A percentile compares a stretch with the other conserved stretches of the same genome.
phyloP scores from a whole-genome alignment of 148 eudicot species.

The Rhododendron vialii region DNA sequence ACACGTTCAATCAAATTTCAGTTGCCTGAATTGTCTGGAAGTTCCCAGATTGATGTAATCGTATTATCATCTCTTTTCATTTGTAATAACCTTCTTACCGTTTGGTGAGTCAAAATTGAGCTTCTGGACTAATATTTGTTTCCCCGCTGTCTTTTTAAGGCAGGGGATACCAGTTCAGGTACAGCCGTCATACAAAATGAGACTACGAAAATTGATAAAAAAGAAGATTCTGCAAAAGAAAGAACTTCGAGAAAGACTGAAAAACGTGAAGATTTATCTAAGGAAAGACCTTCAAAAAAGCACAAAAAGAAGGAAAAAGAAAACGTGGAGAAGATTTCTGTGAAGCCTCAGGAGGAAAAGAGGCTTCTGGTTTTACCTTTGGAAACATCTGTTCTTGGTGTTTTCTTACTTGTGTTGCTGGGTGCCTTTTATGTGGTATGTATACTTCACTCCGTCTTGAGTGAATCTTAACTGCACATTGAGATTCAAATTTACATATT shows the following conservation, averaged over 20 bases:
- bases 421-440: slow-evolving; percentile 97
- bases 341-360: slow-evolving; percentile 49
- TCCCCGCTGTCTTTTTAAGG: slow-evolving; percentile 40
- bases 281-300: slow-evolving; percentile 42
- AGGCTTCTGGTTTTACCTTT: slow-evolving; percentile 79
- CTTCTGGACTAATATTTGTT: slow-evolving; percentile 17
- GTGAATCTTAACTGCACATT: neutral
- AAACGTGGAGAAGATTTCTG: slow-evolving; percentile 44
- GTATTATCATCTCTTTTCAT: neutral
- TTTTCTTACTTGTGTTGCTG: slow-evolving; percentile 70
- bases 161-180: slow-evolving; percentile 54
- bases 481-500: neutral
- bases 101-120: neutral
- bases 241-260: slow-evolving; percentile 37
- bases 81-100: neutral
- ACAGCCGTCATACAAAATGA: slow-evolving; percentile 35
- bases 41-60: slow-evolving; percentile 47
- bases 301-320: slow-evolving; percentile 80
- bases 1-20: slow-evolving; percentile 79
- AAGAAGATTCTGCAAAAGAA: slow-evolving; percentile 36
- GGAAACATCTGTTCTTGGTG: slow-evolving; percentile 74
- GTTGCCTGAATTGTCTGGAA: slow-evolving; percentile 38
- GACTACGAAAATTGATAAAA: slow-evolving; percentile 47
- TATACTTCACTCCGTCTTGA: slow-evolving; percentile 4
- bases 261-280: slow-evolving; percentile 46